Percentiles rank a stretch among this genome's conserved stretches.
Evolutionary conservation across 2,329 filamentous ascomycete species (phyloP).

Genomic region (Annulohypoxylon truncatum): DNA sequence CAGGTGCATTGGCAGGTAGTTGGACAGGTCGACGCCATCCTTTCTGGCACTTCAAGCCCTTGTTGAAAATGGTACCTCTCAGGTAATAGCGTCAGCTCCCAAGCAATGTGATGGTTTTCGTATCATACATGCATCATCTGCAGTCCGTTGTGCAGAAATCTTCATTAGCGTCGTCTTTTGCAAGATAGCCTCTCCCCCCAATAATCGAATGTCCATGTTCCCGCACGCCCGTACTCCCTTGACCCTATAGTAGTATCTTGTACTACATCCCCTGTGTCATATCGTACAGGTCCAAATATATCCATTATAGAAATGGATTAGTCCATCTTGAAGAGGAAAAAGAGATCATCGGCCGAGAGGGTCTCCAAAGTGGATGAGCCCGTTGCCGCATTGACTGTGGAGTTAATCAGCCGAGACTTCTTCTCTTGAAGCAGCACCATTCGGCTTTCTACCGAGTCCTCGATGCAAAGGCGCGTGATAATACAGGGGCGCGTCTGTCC

Average conservation of each 20-base stretch:
- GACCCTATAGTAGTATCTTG: background rate
- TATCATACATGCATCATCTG: background rate
- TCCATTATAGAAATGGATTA: constrained; percentile 43
- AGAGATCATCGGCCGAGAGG: constrained; percentile 89
- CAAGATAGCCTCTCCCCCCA: background rate
- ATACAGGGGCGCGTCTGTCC: constrained; percentile 94
- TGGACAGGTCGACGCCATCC: background rate
- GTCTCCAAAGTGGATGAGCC: constrained; percentile 81
- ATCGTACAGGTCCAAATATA: constrained; percentile 6
- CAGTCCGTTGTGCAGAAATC: background rate
- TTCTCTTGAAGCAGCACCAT: constrained; percentile 98
- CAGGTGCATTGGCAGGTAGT: background rate
- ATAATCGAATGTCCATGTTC: background rate
- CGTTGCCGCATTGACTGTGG: constrained; percentile 94
- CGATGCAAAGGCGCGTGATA: constrained; percentile 93
- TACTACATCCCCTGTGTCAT: background rate
- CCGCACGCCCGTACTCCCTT: background rate
- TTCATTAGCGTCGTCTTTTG: background rate
- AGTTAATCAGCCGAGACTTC: constrained; percentile 98
- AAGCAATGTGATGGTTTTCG: background rate
- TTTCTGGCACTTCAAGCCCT: background rate
- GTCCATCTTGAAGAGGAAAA: constrained; percentile 89
- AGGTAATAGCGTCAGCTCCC: background rate
- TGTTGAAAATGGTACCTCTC: background rate
- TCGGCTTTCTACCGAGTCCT: constrained; percentile 94